Evolutionary conservation across 805 yeast genomes (phyloP), one percentile per base, ranked within the genome.

Genomic region (Metschnikowia vanudenii): DNA sequence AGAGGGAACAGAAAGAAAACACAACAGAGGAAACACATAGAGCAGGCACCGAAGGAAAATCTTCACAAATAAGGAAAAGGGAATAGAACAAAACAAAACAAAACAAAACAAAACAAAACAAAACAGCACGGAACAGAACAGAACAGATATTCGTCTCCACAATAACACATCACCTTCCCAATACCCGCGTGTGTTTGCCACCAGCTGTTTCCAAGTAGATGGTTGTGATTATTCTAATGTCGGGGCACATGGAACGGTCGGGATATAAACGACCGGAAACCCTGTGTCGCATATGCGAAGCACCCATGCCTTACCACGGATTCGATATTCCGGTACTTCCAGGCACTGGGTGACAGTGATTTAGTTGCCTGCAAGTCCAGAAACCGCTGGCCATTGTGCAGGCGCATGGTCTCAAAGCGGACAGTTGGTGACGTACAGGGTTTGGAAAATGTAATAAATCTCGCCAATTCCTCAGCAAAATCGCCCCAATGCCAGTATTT

Each of bases 401-500:
- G 48, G 48, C 6, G 41, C 48, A 45, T 45, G 48, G 35, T 39
- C 44, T 39, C n/a, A 24, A 26, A 43, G 37, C 7, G 36, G 32
- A 12, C 19, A 17, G 28, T 17, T 33, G 28, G 35, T 32, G 40
- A 37, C 32, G 39, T 28, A 37, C 47, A 34, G 47, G 42, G 39
- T 24, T 7, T 31, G 4, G 14, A 19, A 43, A 38, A 24, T 19
- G 35, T 32, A 22, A 33, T 43, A 45, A 34, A 45, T 28, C 16
- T 29, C 40, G 47, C 40, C 40, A 39, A 26, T 32, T 17, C 34
- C 43, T 34, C 42, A 6, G 7, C 16, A 14, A 32, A 41, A 35
- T 3, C 5, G 5, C 28, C 28, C 28, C 28, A 8, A 8, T 20
- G 24, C 7, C 24, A 20, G 4, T 20, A 20, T 26, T 26, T 26